phyloP scores from a whole-genome alignment of 2,329 filamentous ascomycete species.

The Mollisia scopiformis region DNA sequence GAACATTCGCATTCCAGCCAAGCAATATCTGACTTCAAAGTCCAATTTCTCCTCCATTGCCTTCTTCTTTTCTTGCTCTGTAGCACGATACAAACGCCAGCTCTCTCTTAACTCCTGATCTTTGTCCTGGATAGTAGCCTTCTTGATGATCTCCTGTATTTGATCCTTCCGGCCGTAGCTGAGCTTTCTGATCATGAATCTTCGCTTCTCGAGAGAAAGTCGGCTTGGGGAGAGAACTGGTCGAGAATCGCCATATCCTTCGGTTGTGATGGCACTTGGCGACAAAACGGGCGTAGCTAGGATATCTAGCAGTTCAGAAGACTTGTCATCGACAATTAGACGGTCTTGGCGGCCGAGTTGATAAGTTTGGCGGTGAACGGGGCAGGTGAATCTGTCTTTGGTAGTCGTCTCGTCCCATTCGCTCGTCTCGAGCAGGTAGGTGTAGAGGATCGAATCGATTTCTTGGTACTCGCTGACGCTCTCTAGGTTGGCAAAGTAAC shows the following conservation, averaged over 20 bases:
- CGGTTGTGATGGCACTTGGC: neutral
- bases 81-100: neutral
- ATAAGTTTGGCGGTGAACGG: neutral
- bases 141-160: neutral
- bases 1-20: neutral
- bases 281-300: neutral
- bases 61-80: neutral
- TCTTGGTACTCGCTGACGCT: neutral
- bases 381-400: neutral
- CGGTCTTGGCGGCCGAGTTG: neutral
- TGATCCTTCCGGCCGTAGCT: neutral
- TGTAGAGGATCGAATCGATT: neutral
- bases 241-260: neutral
- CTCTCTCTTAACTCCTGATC: neutral
- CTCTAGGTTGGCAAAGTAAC: neutral
- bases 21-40: neutral
- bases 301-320: neutral
- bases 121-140: neutral
- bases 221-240: neutral
- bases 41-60: neutral
- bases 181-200: neutral
- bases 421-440: neutral
- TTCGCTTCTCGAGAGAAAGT: neutral
- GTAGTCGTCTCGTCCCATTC: neutral
- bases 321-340: neutral